Percentiles rank a stretch among this genome's conserved stretches.
Evolutionary conservation across 1,284 basidiomycete species (phyloP).

Genomic region (Ceratorhiza oryzae-sativae): DNA sequence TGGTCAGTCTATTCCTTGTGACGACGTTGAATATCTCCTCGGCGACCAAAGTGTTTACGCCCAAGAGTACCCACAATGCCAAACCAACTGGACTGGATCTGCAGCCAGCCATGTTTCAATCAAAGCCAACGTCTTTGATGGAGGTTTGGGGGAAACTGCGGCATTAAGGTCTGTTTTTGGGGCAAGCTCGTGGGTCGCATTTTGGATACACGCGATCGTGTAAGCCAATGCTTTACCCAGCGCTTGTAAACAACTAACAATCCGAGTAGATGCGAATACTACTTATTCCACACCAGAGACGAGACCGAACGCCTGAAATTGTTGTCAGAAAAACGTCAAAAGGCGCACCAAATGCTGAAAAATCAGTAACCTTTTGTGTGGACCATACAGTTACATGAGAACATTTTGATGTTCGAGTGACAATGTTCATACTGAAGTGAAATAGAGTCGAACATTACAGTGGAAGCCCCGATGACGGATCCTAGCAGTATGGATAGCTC

Average conservation of each 20-base stretch:
- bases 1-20: neutral
- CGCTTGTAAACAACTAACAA: neutral
- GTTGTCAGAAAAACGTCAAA: neutral
- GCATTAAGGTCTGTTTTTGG: neutral
- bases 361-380: neutral
- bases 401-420: too few relatives aligned
- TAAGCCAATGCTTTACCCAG: neutral
- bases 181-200: conserved; percentile 1
- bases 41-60: neutral
- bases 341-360: neutral
- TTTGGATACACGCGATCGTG: conserved; percentile 6
- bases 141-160: neutral
- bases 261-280: conserved; percentile 10
- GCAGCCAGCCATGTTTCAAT: conserved; percentile 6
- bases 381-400: too few relatives aligned
- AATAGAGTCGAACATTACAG: too few relatives aligned
- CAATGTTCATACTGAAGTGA: too few relatives aligned
- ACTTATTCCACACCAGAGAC: conserved; percentile 1
- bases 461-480: too few relatives aligned
- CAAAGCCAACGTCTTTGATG: neutral
- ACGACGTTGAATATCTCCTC: neutral
- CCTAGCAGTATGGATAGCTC: too few relatives aligned
- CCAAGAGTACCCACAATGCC: conserved; percentile 9
- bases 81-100: neutral
- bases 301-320: neutral